Evolutionary conservation across 805 yeast species (phyloP).

Genomic region (Metschnikowia hibisci): DNA sequence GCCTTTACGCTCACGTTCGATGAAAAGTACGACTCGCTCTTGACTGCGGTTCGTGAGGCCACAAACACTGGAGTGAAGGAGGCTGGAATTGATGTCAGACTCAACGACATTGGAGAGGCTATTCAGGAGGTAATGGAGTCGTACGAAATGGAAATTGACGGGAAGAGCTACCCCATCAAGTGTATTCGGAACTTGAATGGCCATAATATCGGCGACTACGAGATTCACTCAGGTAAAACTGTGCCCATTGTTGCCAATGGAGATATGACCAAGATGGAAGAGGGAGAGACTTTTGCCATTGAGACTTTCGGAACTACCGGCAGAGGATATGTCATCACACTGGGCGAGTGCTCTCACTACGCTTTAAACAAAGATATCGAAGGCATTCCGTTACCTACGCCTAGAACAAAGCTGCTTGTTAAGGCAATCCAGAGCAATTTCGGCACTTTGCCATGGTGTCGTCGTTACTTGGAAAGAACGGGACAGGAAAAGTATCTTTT

Average conservation of each 20-base stretch:
- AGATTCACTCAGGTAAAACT: conserved; percentile 91
- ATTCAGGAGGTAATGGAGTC: conserved; percentile 97
- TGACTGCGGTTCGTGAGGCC: conserved; percentile 86
- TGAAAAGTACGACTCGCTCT: conserved; percentile 71
- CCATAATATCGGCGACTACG: conserved; percentile 80
- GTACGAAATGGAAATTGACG: conserved; percentile 87
- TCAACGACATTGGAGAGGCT: conserved; percentile 93
- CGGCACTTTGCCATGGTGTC: conserved; percentile 95
- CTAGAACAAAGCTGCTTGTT: conserved; percentile 66
- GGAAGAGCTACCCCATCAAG: conserved; percentile 78
- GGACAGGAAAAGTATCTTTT: conserved; percentile 90
- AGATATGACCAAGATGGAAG: conserved; percentile 97
- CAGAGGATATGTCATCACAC: conserved; percentile 76
- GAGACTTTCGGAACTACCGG: conserved; percentile 99
- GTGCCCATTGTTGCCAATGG: conserved; percentile 95
- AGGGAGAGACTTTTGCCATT: conserved; percentile 96
- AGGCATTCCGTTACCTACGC: conserved; percentile 45
- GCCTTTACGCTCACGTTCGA: conserved; percentile 92
- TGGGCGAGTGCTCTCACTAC: conserved; percentile 95
- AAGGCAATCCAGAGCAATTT: conserved; percentile 72
- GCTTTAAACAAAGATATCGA: conserved; percentile 54
- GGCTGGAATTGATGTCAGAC: conserved; percentile 93
- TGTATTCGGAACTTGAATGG: conserved; percentile 92
- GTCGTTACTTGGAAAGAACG: conserved; percentile 84
- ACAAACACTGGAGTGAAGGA: conserved; percentile 90